Conservation (phyloP, 2,329 filamentous ascomycete species). For the Diplodia intermedia region DNA sequence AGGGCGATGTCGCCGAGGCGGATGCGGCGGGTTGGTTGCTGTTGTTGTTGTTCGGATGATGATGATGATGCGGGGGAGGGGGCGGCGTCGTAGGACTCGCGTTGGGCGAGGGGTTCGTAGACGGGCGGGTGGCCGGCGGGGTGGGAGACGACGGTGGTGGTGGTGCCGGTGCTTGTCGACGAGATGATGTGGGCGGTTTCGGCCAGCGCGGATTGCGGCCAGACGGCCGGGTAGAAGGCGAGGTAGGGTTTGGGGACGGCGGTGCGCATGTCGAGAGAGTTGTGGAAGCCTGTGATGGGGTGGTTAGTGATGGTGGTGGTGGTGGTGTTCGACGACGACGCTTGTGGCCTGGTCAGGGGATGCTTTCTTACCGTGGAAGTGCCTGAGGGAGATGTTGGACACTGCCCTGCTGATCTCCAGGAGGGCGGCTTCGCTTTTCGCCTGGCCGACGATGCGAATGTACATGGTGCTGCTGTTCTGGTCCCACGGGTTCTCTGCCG, state of each 20-base stretch:
- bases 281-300: slow-evolving; percentile 36
- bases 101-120: slow-evolving; percentile 35
- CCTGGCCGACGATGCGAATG: slow-evolving; percentile 44
- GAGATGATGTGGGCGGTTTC: slow-evolving; percentile 41
- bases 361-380: slow-evolving; percentile 21
- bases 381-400: slow-evolving; percentile 1
- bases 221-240: slow-evolving; percentile 44
- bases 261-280: slow-evolving; percentile 42
- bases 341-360: too few relatives aligned
- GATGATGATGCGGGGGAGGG: slow-evolving; percentile 35
- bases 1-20: slow-evolving; percentile 54
- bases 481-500: slow-evolving; percentile 40
- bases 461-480: slow-evolving; percentile 45
- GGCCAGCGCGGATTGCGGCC: slow-evolving; percentile 39
- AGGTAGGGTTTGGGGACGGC: slow-evolving; percentile 43
- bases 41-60: slow-evolving; percentile 30
- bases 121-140: slow-evolving; percentile 9
- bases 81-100: slow-evolving; percentile 41
- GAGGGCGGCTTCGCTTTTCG: slow-evolving; percentile 37
- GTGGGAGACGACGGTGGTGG: slow-evolving; percentile 30
- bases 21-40: slow-evolving; percentile 35
- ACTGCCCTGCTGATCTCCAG: slow-evolving; percentile 31
- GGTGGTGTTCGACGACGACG: too few relatives aligned
- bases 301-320: too few relatives aligned
- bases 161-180: slow-evolving; percentile 26